phyloP scores from a whole-genome alignment of 164 flowering plant genomes.

The Sedum album region DNA sequence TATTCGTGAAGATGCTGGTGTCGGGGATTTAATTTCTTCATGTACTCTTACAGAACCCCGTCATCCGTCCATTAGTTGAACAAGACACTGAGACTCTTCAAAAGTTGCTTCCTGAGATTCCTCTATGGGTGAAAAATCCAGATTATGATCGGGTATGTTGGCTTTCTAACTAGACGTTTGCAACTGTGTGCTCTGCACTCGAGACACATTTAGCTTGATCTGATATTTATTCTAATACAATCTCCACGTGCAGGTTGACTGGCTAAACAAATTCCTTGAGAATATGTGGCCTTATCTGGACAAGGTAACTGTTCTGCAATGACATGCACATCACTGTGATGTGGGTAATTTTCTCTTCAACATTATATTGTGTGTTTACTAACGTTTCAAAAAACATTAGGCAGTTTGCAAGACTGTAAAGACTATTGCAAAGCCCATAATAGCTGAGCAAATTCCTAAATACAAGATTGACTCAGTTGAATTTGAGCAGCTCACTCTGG shows the following conservation, averaged over 20 bases:
- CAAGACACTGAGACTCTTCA: constrained; percentile 59
- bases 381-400: constrained; percentile 22
- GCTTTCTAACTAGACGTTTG: not conserved
- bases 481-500: constrained; percentile 75
- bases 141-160: constrained; percentile 87
- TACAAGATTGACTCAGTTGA: constrained; percentile 91
- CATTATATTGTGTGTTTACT: not conserved
- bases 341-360: not conserved
- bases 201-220: not conserved
- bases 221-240: constrained; percentile 5
- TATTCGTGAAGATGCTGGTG: not conserved
- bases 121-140: constrained; percentile 90
- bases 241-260: constrained; percentile 57
- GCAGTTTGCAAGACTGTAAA: constrained; percentile 86
- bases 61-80: constrained; percentile 71
- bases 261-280: constrained; percentile 80
- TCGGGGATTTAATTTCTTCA: not conserved
- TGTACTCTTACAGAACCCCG: constrained; percentile 44
- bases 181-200: not conserved
- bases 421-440: constrained; percentile 79
- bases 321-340: not conserved
- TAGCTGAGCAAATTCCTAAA: constrained; percentile 89
- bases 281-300: constrained; percentile 95
- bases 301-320: constrained; percentile 41
- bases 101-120: constrained; percentile 77